Conservation (phyloP, 345 rosid genomes). For the Eucalyptus erythrocorys region DNA sequence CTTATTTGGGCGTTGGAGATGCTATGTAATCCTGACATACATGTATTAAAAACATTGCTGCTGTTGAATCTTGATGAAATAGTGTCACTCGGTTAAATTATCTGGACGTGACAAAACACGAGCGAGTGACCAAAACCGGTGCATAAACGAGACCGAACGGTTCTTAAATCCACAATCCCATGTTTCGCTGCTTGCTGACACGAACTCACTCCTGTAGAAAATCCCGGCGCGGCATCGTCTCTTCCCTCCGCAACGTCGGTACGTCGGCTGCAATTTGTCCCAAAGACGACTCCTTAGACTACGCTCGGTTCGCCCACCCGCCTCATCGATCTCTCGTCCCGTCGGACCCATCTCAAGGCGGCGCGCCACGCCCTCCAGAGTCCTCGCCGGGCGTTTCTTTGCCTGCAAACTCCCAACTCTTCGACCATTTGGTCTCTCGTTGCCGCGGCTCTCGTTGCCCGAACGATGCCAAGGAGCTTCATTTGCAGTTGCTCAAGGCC, state of each 20-base stretch:
- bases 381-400: background rate
- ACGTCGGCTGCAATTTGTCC: background rate
- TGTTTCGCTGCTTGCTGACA: conserved; percentile 15
- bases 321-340: conserved; percentile 3
- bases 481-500: conserved; percentile 28
- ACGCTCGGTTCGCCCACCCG: background rate
- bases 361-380: background rate
- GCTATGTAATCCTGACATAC: background rate
- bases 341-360: background rate
- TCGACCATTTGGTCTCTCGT: conserved; percentile 16
- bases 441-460: conserved; percentile 12
- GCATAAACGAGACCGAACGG: background rate
- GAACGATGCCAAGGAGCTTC: conserved; percentile 32
- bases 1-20: background rate
- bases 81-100: background rate
- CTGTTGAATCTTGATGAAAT: background rate
- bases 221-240: background rate
- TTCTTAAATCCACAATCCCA: background rate
- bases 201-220: background rate
- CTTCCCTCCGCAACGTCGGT: background rate
- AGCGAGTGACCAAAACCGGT: background rate
- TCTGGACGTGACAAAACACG: background rate
- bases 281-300: background rate
- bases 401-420: background rate
- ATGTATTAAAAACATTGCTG: background rate